Evolutionary conservation across 345 rosid species (phyloP).

Genomic region (Hypericum perforatum): DNA sequence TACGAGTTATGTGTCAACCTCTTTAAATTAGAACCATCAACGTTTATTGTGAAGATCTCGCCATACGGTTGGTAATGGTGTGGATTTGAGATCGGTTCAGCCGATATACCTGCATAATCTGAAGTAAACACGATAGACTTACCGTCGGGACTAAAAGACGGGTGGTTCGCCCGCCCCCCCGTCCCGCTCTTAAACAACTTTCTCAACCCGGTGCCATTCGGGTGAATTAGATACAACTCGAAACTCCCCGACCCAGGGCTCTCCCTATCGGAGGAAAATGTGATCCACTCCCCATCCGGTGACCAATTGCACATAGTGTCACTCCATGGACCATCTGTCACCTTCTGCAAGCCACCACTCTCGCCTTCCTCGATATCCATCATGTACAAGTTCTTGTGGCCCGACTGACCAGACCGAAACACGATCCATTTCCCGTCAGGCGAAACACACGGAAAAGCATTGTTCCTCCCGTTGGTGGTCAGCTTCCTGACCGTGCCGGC

Average conservation of each 20-base stretch:
- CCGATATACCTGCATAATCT: slow-evolving; percentile 71
- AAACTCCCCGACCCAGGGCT: slow-evolving; percentile 68
- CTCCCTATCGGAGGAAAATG: slow-evolving; percentile 68
- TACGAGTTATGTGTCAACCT: slow-evolving; percentile 70
- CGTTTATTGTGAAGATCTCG: slow-evolving; percentile 56
- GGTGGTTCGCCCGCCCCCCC: slow-evolving; percentile 70
- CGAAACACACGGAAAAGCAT: slow-evolving; percentile 77
- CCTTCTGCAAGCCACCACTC: slow-evolving; percentile 31
- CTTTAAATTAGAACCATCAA: slow-evolving; percentile 67
- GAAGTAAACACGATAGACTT: slow-evolving; percentile 58
- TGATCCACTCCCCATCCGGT: slow-evolving; percentile 66
- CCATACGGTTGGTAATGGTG: slow-evolving; percentile 89
- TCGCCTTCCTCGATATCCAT: slow-evolving; percentile 74
- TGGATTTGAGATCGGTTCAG: slow-evolving; percentile 79
- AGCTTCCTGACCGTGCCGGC: slow-evolving; percentile 29
- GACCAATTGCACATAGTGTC: slow-evolving; percentile 91
- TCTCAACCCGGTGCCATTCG: slow-evolving; percentile 65
- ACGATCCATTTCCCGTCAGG: slow-evolving; percentile 73
- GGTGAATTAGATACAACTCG: slow-evolving; percentile 61
- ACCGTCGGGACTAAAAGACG: slow-evolving; percentile 71
- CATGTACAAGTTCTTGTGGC: slow-evolving; percentile 69
- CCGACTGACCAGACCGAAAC: slow-evolving; percentile 72
- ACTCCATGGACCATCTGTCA: slow-evolving; percentile 73
- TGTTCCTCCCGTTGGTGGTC: slow-evolving; percentile 63
- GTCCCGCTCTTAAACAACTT: slow-evolving; percentile 58